These are phyloP conservation scores for Ilex aquifolium DNA, from an alignment of 257 asterid genomes.

Conservation along the genomic window DNA sequence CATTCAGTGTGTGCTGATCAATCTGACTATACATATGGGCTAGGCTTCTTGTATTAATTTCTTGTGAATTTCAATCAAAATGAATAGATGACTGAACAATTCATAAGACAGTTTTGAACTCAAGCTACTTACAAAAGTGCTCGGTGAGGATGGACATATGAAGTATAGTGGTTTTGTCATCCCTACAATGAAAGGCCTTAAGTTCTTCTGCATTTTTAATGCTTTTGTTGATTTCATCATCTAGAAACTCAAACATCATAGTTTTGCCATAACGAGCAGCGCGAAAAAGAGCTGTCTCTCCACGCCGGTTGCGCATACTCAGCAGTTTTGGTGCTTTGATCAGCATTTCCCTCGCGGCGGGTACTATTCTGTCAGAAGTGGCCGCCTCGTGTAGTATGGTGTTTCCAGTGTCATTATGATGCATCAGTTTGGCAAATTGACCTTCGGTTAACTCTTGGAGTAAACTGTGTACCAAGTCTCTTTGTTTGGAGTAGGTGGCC, in stretches of 20 bases:
- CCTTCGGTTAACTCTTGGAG: constrained; percentile 1
- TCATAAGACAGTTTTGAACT: no score
- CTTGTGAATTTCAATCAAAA: no score
- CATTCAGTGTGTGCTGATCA: no score
- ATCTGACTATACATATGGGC: no score
- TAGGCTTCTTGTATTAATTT: no score
- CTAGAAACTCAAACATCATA: constrained; percentile 11
- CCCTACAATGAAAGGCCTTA: background rate
- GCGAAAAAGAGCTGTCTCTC: constrained; percentile 14
- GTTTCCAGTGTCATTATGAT: background rate
- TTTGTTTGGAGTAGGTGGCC: constrained; percentile 18
- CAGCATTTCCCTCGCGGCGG: constrained; percentile 11
- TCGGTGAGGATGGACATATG: constrained; percentile 10
- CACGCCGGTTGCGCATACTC: background rate
- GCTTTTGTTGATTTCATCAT: constrained; percentile 5
- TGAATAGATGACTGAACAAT: no score
- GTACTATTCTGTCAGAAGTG: constrained; percentile 7
- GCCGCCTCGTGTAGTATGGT: constrained; percentile 12
- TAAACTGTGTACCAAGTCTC: constrained; percentile 1
- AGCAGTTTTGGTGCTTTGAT: constrained; percentile 6
- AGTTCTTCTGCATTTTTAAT: background rate
- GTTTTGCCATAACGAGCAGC: constrained; percentile 10
- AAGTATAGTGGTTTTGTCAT: constrained; percentile 9
- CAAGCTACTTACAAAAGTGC: constrained; percentile 13
- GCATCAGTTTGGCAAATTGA: background rate